Evolutionary conservation across 306 rosid genomes (phyloP).

Genomic region (Hippophae rhamnoides): DNA sequence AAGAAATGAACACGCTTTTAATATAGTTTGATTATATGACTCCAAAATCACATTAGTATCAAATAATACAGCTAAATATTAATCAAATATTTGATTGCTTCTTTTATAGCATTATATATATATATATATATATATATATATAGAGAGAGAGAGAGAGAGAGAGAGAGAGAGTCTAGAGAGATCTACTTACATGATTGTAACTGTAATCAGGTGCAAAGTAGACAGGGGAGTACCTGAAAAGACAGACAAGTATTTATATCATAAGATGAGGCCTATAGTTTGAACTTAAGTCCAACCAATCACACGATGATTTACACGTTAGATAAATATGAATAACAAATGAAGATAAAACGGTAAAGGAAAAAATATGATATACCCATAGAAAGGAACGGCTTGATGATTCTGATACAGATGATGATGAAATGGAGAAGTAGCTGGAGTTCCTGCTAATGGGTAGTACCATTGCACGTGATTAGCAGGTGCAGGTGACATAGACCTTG

Average conservation of each 20-base stretch:
- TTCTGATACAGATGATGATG: constrained; percentile 31
- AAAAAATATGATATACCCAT: constrained; percentile 42
- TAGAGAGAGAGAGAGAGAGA: too few species aligned
- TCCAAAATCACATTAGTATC: too few species aligned
- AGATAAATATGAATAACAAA: too few species aligned
- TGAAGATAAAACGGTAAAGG: too few species aligned
- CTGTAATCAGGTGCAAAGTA: constrained; percentile 50
- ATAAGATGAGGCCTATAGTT: not conserved
- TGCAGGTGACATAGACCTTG: constrained; percentile 34
- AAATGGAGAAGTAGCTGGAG: constrained; percentile 26
- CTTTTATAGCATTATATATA: too few species aligned
- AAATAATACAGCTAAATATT: too few species aligned
- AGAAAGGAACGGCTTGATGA: constrained; percentile 43
- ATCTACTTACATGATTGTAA: constrained; percentile 49
- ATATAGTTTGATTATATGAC: too few species aligned
- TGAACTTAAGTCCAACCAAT: not conserved
- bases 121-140: too few species aligned
- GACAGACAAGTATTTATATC: not conserved
- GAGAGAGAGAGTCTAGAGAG: not conserved
- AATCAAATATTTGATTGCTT: too few species aligned
- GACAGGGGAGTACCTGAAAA: constrained; percentile 48
- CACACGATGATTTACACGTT: not conserved
- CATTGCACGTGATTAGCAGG: constrained; percentile 55
- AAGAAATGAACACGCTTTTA: too few species aligned
- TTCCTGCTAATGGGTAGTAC: constrained; percentile 54